Percentiles rank a stretch among this genome's conserved stretches.
Conservation (phyloP, 2,329 filamentous ascomycete species). For the Claviceps pazoutovae region DNA sequence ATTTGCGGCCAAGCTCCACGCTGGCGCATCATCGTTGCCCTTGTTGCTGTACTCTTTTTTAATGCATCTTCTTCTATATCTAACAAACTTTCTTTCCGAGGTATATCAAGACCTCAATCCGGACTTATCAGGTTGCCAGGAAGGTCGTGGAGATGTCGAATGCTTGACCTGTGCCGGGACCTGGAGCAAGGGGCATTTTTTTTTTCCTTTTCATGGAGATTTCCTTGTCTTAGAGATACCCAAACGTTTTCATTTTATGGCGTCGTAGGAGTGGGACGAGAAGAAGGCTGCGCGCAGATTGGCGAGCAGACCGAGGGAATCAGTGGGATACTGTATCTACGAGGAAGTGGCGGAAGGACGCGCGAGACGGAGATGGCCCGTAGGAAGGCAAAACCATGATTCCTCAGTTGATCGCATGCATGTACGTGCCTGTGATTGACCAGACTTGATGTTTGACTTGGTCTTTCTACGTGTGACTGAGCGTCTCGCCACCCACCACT, state of each 20-base stretch:
- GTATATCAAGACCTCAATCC: not conserved
- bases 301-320: not conserved
- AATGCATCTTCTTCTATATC: not conserved
- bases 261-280: constrained; percentile 2
- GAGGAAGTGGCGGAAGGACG: not conserved
- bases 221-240: constrained; percentile 22
- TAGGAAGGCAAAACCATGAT: constrained; percentile 1
- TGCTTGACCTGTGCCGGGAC: constrained; percentile 19
- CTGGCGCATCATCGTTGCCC: not conserved
- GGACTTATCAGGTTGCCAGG: constrained; percentile 8
- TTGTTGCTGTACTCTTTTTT: not conserved
- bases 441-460: no score
- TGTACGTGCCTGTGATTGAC: no score
- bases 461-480: no score
- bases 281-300: constrained; percentile 5
- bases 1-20: not conserved
- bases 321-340: not conserved
- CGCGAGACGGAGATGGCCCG: not conserved
- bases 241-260: constrained; percentile 11
- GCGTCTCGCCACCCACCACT: no score
- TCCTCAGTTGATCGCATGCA: not conserved
- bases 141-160: not conserved
- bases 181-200: constrained; percentile 16
- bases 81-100: not conserved
- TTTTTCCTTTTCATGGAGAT: no score